Evolutionary conservation across 768 basidiomycete genomes (phyloP).

Genomic region (Calvatia gigantea): DNA sequence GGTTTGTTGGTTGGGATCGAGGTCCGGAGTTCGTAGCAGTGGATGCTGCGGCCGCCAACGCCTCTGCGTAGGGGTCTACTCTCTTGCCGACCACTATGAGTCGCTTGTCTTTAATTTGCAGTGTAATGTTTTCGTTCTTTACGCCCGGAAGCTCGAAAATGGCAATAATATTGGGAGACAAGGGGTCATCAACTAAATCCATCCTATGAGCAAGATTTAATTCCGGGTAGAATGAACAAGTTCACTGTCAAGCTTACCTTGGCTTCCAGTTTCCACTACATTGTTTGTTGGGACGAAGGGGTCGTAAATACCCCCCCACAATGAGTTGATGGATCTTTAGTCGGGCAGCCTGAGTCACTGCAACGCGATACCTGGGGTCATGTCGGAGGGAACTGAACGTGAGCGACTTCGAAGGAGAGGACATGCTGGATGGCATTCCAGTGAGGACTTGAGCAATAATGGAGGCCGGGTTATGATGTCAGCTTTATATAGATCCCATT

Average conservation of each 20-base stretch:
- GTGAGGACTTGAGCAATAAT: neutral
- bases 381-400: slow-evolving; percentile 6
- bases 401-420: slow-evolving; percentile 3
- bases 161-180: slow-evolving; percentile 27
- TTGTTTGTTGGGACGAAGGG: slow-evolving; percentile 15
- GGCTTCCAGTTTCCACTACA: slow-evolving; percentile 19
- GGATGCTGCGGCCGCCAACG: slow-evolving; percentile 7
- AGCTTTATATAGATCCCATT: neutral
- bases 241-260: slow-evolving; percentile 15
- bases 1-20: slow-evolving; percentile 9
- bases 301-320: slow-evolving; percentile 21
- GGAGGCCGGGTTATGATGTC: neutral
- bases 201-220: slow-evolving; percentile 27
- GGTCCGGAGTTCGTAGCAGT: neutral
- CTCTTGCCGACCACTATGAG: slow-evolving; percentile 34
- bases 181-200: slow-evolving; percentile 39
- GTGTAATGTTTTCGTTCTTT: slow-evolving; percentile 28
- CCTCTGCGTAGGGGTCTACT: slow-evolving; percentile 16
- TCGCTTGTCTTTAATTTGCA: slow-evolving; percentile 30
- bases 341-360: slow-evolving; percentile 23
- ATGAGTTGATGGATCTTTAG: slow-evolving; percentile 23
- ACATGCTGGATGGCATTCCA: slow-evolving; percentile 10
- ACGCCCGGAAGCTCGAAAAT: slow-evolving; percentile 46
- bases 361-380: slow-evolving; percentile 10
- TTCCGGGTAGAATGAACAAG: neutral